Conservation (phyloP, 2,329 filamentous ascomycete genomes). For the Penicillium sp. region DNA sequence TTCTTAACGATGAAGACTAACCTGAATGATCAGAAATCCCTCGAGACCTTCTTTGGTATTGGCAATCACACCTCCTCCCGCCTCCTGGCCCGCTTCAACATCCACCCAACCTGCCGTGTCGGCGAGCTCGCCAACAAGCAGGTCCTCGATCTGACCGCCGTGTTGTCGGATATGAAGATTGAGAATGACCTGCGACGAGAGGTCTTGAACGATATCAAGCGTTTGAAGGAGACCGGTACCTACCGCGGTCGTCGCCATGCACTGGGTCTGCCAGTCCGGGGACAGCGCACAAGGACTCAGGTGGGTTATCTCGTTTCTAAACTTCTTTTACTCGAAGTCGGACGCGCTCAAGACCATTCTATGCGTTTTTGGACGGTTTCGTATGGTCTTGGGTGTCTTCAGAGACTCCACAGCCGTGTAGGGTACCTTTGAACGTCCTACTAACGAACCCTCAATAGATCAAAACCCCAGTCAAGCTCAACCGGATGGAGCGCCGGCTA, state of each 20-base stretch:
- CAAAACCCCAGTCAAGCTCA: constrained; percentile 60
- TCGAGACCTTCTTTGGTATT: constrained; percentile 84
- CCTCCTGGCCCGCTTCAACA: constrained; percentile 85
- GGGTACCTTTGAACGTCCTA: not conserved
- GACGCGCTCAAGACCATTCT: not conserved
- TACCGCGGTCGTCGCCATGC: constrained; percentile 90
- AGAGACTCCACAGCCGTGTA: not conserved
- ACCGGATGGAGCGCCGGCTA: constrained; percentile 58
- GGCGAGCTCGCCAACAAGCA: constrained; percentile 74
- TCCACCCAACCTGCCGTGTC: constrained; percentile 80
- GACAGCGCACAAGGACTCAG: constrained; percentile 83
- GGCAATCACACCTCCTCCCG: constrained; percentile 68
- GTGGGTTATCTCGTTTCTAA: constrained; percentile 39
- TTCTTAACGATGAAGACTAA: constrained; percentile 7
- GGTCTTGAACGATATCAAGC: constrained; percentile 79
- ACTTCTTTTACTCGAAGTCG: not conserved
- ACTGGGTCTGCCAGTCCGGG: constrained; percentile 86
- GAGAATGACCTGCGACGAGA: constrained; percentile 82
- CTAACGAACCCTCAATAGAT: constrained; percentile 48
- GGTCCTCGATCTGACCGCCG: constrained; percentile 77
- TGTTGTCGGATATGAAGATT: constrained; percentile 88
- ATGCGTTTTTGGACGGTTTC: not conserved
- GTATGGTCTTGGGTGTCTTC: not conserved
- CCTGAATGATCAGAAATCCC: constrained; percentile 46
- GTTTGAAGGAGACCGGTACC: constrained; percentile 86